These are phyloP conservation scores for Xylaria longipes DNA, from an alignment of 495 filamentous ascomycete genomes.

Conservation along the genomic window DNA sequence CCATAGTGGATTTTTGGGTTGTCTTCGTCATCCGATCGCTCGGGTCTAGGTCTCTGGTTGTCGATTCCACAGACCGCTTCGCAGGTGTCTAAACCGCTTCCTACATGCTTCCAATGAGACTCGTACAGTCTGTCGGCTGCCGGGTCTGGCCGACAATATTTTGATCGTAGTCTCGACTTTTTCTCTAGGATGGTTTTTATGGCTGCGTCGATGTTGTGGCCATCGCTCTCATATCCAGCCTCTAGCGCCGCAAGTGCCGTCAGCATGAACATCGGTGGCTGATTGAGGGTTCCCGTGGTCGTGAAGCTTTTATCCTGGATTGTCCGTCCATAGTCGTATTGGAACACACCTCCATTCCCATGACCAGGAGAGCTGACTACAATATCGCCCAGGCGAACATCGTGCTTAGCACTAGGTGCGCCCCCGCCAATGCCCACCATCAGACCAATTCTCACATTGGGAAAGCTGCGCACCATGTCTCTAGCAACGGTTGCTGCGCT, in stretches of 20 bases:
- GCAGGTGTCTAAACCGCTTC: constrained; percentile 36
- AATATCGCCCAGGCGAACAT: constrained; percentile 55
- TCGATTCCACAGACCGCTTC: constrained; percentile 44
- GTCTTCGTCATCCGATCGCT: constrained; percentile 34
- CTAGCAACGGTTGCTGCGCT: constrained; percentile 40
- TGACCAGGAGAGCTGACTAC: constrained; percentile 44
- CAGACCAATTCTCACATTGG: constrained; percentile 47
- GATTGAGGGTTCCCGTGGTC: constrained; percentile 34
- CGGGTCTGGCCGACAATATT: constrained; percentile 38
- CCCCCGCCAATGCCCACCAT: constrained; percentile 59
- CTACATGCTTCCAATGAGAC: neutral
- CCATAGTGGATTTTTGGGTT: constrained; percentile 45
- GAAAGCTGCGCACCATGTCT: constrained; percentile 50
- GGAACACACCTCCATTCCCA: constrained; percentile 41
- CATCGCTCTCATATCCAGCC: constrained; percentile 20
- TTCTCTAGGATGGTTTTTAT: constrained; percentile 48
- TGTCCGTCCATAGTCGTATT: constrained; percentile 47
- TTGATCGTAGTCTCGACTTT: constrained; percentile 34
- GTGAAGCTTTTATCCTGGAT: constrained; percentile 29
- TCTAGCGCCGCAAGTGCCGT: constrained; percentile 28
- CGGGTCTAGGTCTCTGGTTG: constrained; percentile 31
- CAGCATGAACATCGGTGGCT: constrained; percentile 37
- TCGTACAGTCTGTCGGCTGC: constrained; percentile 46
- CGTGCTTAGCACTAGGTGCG: constrained; percentile 38
- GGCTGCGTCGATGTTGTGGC: constrained; percentile 42